Conservation (phyloP, 768 basidiomycete genomes). For the Hypsizygus marmoreus region DNA sequence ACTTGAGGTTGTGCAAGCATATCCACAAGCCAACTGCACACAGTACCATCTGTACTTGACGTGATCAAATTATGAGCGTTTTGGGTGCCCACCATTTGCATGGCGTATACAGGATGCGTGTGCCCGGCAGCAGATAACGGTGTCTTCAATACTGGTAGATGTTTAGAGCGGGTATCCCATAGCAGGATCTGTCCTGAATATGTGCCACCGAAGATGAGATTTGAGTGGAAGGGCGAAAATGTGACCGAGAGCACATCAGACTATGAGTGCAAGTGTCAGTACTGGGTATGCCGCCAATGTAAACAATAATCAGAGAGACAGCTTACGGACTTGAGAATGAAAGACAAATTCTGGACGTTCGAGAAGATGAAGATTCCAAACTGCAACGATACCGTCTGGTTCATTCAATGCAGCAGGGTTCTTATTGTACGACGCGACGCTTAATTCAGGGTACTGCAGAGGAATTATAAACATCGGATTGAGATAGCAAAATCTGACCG, state of each 20-base stretch:
- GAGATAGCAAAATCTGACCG: not conserved
- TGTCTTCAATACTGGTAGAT: conserved; percentile 94
- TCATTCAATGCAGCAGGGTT: conserved; percentile 92
- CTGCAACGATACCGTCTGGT: conserved; percentile 94
- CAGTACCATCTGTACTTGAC: conserved; percentile 94
- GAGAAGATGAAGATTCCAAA: conserved; percentile 95
- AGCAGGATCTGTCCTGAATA: conserved; percentile 98
- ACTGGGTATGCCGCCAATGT: not conserved
- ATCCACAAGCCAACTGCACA: conserved; percentile 97
- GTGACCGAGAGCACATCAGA: conserved; percentile 96
- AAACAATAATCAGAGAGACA: conserved; percentile 4
- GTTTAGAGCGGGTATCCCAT: conserved; percentile 98
- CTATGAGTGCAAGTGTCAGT: conserved; percentile 42
- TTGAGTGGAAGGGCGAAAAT: conserved; percentile 98
- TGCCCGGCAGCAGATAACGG: conserved; percentile 95
- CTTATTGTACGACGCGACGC: conserved; percentile 96
- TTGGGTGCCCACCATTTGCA: conserved; percentile 98
- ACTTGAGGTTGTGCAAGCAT: conserved; percentile 99
- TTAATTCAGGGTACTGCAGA: conserved; percentile 88
- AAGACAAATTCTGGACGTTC: conserved; percentile 98
- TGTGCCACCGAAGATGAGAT: conserved; percentile 97
- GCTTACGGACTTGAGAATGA: conserved; percentile 84
- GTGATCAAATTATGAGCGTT: conserved; percentile 98
- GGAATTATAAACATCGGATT: not conserved
- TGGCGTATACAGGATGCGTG: conserved; percentile 97